A percentile compares a stretch with the other conserved stretches of the same genome.
These are phyloP conservation scores for Oryza glaberrima DNA, from an alignment of 176 grass and related monocot genomes.

Conservation along the genomic window DNA sequence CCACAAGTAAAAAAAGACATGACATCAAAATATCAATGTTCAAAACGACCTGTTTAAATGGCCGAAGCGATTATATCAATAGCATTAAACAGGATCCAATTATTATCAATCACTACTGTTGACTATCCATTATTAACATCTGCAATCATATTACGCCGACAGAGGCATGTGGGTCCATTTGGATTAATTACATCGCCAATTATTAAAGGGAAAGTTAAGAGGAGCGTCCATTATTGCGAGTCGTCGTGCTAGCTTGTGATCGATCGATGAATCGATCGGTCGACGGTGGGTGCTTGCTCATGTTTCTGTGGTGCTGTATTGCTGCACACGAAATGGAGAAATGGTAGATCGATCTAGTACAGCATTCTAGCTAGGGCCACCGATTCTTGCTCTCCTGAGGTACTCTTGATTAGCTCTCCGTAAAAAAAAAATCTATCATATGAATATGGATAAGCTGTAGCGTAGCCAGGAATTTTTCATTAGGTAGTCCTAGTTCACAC, in stretches of 20 bases:
- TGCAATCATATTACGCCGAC: conserved; percentile 7
- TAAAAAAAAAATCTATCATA: too few species aligned
- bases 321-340: neutral
- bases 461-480: too few species aligned
- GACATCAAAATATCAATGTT: too few species aligned
- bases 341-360: neutral
- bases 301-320: neutral
- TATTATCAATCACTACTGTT: neutral
- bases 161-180: conserved; percentile 14
- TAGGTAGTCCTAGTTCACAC: too few species aligned
- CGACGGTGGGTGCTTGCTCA: neutral
- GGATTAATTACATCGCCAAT: conserved; percentile 2
- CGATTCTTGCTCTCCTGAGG: neutral
- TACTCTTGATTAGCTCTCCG: neutral
- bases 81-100: neutral
- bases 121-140: conserved; percentile 1
- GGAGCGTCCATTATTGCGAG: conserved; percentile 14
- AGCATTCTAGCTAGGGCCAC: neutral
- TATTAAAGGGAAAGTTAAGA: conserved; percentile 2
- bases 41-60: too few species aligned
- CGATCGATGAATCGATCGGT: neutral
- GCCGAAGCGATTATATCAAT: neutral
- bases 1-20: too few species aligned
- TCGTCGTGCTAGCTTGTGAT: neutral
- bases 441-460: too few species aligned